Conservation (phyloP, 352 stramenopile species). For the Phytophthora capsici region DNA sequence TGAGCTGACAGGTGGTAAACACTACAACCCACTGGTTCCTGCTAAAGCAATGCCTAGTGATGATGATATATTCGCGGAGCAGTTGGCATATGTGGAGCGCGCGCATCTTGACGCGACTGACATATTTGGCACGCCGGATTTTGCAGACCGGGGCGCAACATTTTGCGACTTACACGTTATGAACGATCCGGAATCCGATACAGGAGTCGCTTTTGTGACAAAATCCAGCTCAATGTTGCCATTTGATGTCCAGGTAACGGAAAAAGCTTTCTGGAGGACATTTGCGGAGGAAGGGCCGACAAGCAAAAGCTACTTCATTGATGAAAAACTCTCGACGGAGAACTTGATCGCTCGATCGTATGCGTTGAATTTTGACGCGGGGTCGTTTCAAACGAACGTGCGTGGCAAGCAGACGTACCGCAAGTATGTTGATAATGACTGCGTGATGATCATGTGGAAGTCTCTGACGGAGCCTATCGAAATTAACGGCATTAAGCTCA, state of each 20-base stretch:
- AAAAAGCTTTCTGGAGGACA: slow-evolving; percentile 45
- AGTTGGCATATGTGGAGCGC: slow-evolving; percentile 30
- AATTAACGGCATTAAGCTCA: slow-evolving; percentile 41
- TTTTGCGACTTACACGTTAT: slow-evolving; percentile 32
- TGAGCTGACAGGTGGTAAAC: slow-evolving; percentile 22
- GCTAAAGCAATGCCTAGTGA: slow-evolving; percentile 16
- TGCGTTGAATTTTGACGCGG: slow-evolving; percentile 31
- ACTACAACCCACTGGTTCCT: slow-evolving; percentile 9
- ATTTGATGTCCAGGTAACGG: slow-evolving; percentile 39
- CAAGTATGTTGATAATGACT: slow-evolving; percentile 43
- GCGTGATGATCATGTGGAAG: slow-evolving; percentile 53
- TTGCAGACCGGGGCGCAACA: slow-evolving; percentile 1
- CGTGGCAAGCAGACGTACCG: slow-evolving; percentile 55
- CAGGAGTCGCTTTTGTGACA: slow-evolving; percentile 42
- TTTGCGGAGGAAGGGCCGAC: slow-evolving; percentile 35
- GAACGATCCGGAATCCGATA: slow-evolving; percentile 14
- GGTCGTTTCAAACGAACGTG: slow-evolving; percentile 40
- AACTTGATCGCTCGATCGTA: slow-evolving; percentile 41
- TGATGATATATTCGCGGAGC: slow-evolving; percentile 39
- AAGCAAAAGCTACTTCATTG: slow-evolving; percentile 41
- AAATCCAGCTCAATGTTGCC: slow-evolving; percentile 42
- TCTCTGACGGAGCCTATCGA: slow-evolving; percentile 54
- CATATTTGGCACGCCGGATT: slow-evolving; percentile 27
- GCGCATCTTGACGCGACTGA: slow-evolving; percentile 25
- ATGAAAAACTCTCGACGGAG: slow-evolving; percentile 39